Conservation (phyloP, 2,329 filamentous ascomycete genomes). For the Aspergillus candidus region DNA sequence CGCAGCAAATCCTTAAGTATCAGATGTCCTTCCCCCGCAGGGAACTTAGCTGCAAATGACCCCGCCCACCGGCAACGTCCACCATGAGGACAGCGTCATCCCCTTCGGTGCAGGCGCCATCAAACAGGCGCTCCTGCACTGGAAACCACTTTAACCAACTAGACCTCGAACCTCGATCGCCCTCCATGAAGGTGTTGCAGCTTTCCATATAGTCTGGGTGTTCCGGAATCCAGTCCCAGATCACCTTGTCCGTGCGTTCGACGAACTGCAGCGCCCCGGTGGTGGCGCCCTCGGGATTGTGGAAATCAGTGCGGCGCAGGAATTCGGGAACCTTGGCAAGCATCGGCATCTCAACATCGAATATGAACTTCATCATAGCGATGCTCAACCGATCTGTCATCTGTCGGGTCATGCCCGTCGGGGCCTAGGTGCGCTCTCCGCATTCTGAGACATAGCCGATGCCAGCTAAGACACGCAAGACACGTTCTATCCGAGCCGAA, state of each 20-base stretch:
- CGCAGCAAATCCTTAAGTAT: slow-evolving; percentile 38
- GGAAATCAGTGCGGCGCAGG: slow-evolving; percentile 5
- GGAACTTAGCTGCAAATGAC: slow-evolving; percentile 4
- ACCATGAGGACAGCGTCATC: slow-evolving; percentile 2
- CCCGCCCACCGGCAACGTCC: slow-evolving; percentile 8
- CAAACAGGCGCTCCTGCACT: slow-evolving; percentile 3
- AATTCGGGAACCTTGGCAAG: slow-evolving; percentile 10
- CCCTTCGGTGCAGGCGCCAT: background rate
- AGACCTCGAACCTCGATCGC: slow-evolving; percentile 4
- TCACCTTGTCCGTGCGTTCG: slow-evolving; percentile 22
- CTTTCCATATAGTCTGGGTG: slow-evolving; percentile 21
- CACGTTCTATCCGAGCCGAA: slow-evolving; percentile 6
- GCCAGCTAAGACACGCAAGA: slow-evolving; percentile 11
- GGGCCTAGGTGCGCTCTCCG: slow-evolving; percentile 7
- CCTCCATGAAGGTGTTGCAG: slow-evolving; percentile 21
- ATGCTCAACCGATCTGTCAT: slow-evolving; percentile 7
- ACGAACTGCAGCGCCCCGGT: slow-evolving; percentile 23
- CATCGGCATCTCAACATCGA: slow-evolving; percentile 7
- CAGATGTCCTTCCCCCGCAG: slow-evolving; percentile 12
- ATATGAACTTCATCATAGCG: slow-evolving; percentile 12
- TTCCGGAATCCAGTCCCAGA: slow-evolving; percentile 8
- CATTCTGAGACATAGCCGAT: slow-evolving; percentile 14
- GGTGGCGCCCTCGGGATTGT: slow-evolving; percentile 3
- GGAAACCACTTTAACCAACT: slow-evolving; percentile 12
- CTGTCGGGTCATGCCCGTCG: slow-evolving; percentile 11